Conservation (phyloP, 2,329 filamentous ascomycete genomes). For the Samsoniella hepiali region DNA sequence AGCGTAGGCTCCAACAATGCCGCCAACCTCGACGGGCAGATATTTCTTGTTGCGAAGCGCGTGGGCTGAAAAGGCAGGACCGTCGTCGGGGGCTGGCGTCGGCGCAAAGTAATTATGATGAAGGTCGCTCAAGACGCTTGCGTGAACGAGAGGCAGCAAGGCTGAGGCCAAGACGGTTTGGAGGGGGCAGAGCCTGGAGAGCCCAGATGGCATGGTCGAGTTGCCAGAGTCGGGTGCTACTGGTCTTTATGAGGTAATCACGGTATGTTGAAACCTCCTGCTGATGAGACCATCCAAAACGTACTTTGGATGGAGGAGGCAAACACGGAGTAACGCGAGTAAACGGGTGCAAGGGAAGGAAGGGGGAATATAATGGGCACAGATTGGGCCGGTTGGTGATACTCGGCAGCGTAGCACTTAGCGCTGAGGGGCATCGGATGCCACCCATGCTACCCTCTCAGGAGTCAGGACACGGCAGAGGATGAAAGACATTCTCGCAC, state of each 20-base stretch:
- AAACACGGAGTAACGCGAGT: neutral
- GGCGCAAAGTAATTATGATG: slow-evolving; percentile 31
- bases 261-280: slow-evolving; percentile 41
- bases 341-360: slow-evolving; percentile 3
- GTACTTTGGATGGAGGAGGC: neutral
- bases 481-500: neutral
- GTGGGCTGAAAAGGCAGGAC: slow-evolving; percentile 55
- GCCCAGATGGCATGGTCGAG: slow-evolving; percentile 41
- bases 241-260: slow-evolving; percentile 32
- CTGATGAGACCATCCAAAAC: slow-evolving; percentile 32
- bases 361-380: slow-evolving; percentile 10
- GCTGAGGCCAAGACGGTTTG: slow-evolving; percentile 28
- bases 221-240: slow-evolving; percentile 24
- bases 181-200: slow-evolving; percentile 27
- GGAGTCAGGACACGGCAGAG: neutral
- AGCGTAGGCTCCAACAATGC: slow-evolving; percentile 80
- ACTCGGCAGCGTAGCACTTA: slow-evolving; percentile 12
- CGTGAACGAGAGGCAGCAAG: slow-evolving; percentile 28
- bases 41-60: slow-evolving; percentile 60
- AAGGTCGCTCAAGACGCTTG: slow-evolving; percentile 25
- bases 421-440: slow-evolving; percentile 10
- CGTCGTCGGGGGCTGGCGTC: slow-evolving; percentile 58
- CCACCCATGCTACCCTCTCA: neutral
- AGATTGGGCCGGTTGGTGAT: slow-evolving; percentile 14
- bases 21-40: slow-evolving; percentile 78